Evolutionary conservation across 164 flowering plant species (phyloP), one percentile per base, ranked within the genome.

Genomic region (Tinospora cordifolia): DNA sequence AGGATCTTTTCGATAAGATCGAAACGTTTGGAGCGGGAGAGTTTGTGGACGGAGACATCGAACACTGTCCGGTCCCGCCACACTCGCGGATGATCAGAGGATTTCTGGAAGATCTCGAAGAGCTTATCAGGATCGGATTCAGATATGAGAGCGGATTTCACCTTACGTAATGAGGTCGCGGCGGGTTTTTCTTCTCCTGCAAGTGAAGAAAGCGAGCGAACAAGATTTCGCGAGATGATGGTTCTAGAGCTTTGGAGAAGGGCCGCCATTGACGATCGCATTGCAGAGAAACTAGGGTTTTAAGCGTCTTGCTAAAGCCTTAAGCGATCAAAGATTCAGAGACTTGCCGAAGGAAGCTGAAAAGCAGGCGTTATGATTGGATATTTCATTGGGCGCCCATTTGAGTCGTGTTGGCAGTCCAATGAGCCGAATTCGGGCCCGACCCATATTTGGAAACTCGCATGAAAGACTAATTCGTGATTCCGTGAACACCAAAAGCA

Each of bases 1-100:
- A 79, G 70, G 59, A 76, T 38, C 13, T 57, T 73, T 34, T 71
- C 75, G 65, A 80, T 57, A 26, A 78, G 75, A 60, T 79, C 76
- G 66, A 36, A 73, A 30, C 77, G 75, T 12, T 46, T 27, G 30
- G 63, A 66, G 60, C 60, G 24, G 9, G 60, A 54, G 24, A 54
- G n/a, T 54, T 54, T 54, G 2, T 9, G 10, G 60, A 73, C 70
- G 40, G 77, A 47, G 76, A 71, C 63, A 14, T 71, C 62, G 68
- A 73, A 79, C 8, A 68, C 69, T 8, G 77, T 66, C 5, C 75
- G 75, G 27, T 79, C 77, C 41, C 77, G 74, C 36, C 58, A 74
- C 70, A 79, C 65, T 38, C 70, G 72, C 21, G 79, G 11, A 60
- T 58, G 66, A 21, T 73, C 69, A 9, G 76, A 69, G 40, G 72